Percentiles rank a stretch among this genome's conserved stretches.
Evolutionary conservation across 2,329 filamentous ascomycete genomes (phyloP).

Genomic region (Dactylellina leptospora): DNA sequence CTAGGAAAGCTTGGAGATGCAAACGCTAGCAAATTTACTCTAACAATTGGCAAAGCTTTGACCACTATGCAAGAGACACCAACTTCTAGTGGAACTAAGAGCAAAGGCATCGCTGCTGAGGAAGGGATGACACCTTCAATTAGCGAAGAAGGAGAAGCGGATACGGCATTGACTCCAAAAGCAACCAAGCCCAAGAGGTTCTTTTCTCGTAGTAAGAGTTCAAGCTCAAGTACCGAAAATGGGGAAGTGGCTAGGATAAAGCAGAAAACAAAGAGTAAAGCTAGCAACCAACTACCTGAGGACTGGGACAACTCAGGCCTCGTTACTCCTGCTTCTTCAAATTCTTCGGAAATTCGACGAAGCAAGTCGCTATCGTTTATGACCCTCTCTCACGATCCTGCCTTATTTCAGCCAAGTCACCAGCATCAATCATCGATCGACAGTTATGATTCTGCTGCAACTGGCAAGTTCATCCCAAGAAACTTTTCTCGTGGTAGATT

Average conservation of each 20-base stretch:
- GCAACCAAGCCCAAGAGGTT: constrained; percentile 31
- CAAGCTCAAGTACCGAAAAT: constrained; percentile 42
- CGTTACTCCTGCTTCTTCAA: constrained; percentile 67
- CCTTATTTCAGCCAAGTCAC: constrained; percentile 28
- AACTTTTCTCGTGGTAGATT: constrained; percentile 34
- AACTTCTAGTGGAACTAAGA: constrained; percentile 26
- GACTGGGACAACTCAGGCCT: constrained; percentile 65
- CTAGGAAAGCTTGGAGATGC: constrained; percentile 35
- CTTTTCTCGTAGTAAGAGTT: constrained; percentile 42
- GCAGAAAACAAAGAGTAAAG: constrained; percentile 14
- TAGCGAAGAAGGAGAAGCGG: constrained; percentile 39
- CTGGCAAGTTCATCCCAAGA: constrained; percentile 32
- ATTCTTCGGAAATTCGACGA: constrained; percentile 58
- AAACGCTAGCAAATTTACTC: constrained; percentile 43
- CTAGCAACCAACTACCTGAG: neutral
- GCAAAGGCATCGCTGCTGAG: constrained; percentile 25
- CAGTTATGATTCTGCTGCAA: constrained; percentile 43
- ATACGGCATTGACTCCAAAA: constrained; percentile 29
- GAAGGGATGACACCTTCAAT: constrained; percentile 6
- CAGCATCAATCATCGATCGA: constrained; percentile 37
- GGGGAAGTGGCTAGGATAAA: constrained; percentile 13
- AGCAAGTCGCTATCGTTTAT: constrained; percentile 59
- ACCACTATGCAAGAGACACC: constrained; percentile 52
- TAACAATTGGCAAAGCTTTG: constrained; percentile 52
- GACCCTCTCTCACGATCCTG: constrained; percentile 31